These are phyloP conservation scores for Daldinia bambusicola DNA, from an alignment of 495 filamentous ascomycete species.

Conservation along the genomic window DNA sequence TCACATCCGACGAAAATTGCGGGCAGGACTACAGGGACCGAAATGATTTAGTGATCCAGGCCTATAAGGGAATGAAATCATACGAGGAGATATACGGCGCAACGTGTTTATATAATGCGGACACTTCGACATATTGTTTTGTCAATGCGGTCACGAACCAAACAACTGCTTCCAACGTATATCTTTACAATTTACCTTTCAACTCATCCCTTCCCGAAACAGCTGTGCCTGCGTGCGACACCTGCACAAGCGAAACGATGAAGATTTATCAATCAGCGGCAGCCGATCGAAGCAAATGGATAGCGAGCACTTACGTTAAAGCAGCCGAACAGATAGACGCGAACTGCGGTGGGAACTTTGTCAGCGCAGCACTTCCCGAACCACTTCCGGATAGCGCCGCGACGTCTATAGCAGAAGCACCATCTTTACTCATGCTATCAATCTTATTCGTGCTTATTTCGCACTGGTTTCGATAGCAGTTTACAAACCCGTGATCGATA, in stretches of 20 bases:
- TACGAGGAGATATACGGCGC: slow-evolving; percentile 83
- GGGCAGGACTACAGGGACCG: slow-evolving; percentile 70
- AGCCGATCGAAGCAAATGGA: slow-evolving; percentile 64
- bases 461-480: slow-evolving; percentile 31
- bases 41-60: slow-evolving; percentile 76
- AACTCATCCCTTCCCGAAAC: slow-evolving; percentile 73
- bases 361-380: slow-evolving; percentile 66
- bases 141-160: slow-evolving; percentile 84
- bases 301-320: slow-evolving; percentile 67
- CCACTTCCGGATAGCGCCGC: slow-evolving; percentile 38
- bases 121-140: slow-evolving; percentile 73
- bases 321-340: slow-evolving; percentile 74
- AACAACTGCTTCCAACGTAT: slow-evolving; percentile 71
- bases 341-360: slow-evolving; percentile 71
- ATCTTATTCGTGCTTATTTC: slow-evolving; percentile 25
- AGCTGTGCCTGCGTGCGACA: slow-evolving; percentile 71
- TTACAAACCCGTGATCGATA: not conserved
- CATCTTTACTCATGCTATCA: slow-evolving; percentile 39
- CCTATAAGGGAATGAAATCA: slow-evolving; percentile 75
- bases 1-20: slow-evolving; percentile 71
- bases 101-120: slow-evolving; percentile 72
- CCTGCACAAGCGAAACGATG: slow-evolving; percentile 79
- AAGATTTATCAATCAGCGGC: slow-evolving; percentile 70
- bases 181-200: slow-evolving; percentile 85
- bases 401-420: slow-evolving; percentile 27